phyloP scores from a whole-genome alignment of 148 eudicot species.

The Chenopodium berlandieri region DNA sequence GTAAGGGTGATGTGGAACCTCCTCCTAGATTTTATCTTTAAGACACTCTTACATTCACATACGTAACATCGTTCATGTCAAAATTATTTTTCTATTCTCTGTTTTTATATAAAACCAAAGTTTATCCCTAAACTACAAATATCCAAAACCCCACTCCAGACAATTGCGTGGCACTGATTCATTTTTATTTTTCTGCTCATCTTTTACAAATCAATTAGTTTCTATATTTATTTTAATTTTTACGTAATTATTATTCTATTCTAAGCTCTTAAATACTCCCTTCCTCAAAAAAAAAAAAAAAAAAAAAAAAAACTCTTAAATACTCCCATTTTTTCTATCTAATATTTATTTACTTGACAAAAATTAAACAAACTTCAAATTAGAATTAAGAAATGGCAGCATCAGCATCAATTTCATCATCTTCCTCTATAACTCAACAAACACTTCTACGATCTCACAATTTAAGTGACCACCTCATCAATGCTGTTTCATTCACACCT shows the following conservation, averaged over 20 bases:
- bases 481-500: conserved; percentile 1
- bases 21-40: not conserved
- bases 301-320: no score
- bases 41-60: not conserved
- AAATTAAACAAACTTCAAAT: not conserved
- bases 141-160: not conserved
- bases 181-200: not conserved
- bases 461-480: not conserved
- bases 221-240: no score
- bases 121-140: not conserved
- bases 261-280: not conserved
- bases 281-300: not conserved
- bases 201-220: no score
- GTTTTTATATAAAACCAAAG: not conserved
- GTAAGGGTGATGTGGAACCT: not conserved
- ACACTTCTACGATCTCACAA: not conserved
- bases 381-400: conserved; percentile 4
- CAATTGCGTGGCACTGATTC: conserved; percentile 11
- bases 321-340: not conserved
- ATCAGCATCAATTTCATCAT: conserved; percentile 8
- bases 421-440: not conserved
- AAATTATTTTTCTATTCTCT: no score
- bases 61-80: not conserved
- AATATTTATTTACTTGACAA: not conserved
- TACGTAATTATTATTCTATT: no score